Conservation (phyloP, 306 rosid genomes). For the Ormosia semicastrata region DNA sequence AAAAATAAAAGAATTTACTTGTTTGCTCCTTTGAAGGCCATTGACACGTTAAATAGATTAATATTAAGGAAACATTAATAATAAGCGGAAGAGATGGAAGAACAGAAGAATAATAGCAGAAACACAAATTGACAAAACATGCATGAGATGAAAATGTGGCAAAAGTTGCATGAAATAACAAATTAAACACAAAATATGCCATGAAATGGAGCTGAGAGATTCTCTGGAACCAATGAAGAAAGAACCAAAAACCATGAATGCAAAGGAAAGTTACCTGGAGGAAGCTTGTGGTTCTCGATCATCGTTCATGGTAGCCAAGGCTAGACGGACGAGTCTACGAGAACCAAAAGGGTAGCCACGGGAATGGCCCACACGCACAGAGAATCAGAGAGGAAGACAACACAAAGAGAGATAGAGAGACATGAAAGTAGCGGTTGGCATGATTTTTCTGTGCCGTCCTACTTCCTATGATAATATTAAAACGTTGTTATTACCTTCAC, state of each 20-base stretch:
- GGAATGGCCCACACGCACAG: constrained; percentile 13
- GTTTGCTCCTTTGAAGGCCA: neutral
- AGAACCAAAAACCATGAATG: neutral
- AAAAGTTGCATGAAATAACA: neutral
- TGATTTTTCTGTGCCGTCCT: constrained; percentile 38
- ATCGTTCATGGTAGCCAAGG: constrained; percentile 29
- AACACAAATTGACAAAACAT: neutral
- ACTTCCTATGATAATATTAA: neutral
- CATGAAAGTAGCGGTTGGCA: constrained; percentile 45
- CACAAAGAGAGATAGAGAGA: constrained; percentile 10
- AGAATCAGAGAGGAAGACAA: constrained; percentile 22
- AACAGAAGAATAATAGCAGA: neutral
- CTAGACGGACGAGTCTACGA: constrained; percentile 24
- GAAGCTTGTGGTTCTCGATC: constrained; percentile 43
- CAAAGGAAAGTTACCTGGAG: constrained; percentile 33
- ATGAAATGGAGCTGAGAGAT: neutral
- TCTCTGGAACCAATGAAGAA: neutral
- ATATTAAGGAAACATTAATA: neutral
- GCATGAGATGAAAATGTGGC: neutral
- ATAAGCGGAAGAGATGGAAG: neutral
- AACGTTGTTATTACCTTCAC: constrained; percentile 18
- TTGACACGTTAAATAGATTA: neutral
- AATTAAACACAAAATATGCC: neutral
- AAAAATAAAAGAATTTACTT: neutral
- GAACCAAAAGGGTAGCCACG: constrained; percentile 26